Evolutionary conservation across 2,329 filamentous ascomycete species (phyloP), one percentile per base, ranked within the genome.

Genomic region (Dothidotthia symphoricarpi): DNA sequence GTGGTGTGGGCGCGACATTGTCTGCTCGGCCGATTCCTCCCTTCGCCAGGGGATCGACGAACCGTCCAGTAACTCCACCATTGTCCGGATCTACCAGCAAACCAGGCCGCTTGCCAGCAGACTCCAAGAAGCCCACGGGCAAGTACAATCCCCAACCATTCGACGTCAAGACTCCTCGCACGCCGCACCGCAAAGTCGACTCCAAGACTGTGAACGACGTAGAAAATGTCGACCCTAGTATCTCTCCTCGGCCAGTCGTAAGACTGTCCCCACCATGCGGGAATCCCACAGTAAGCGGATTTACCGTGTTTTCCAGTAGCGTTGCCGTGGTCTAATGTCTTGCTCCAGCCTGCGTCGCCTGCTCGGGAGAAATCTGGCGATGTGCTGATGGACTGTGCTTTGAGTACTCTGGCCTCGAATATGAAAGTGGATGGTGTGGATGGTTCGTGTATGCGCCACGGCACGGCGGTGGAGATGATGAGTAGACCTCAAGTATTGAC

Each of bases 271-370:
- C 53, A 24, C 49, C 58, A 34, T 34, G 51, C 24, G 46, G 48
- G 30, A 58, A 55, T 31, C 48, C 51, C 13, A 56, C 52, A 40
- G 58, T 61, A 56, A 47, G 57, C 41, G 34, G 25, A 14, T 34
- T 33, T 22, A 15, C 26, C 26, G 12, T 6, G 5, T 9, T 43
- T 11, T 29, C 17, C 26, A 16, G 8, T 32, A 29, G 25, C 29
- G 37, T 28, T 25, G 31, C 19, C 15, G 33, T 16, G 32, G 17
- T 40, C 46, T 54, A 41, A 57, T 34, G 24, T 22, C 31, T 6
- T 28, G 13, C 15, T 33, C 24, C 31, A 62, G 54, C 48, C 53
- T 25, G 45, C 50, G 8, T 57, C 57, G 16, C 55, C 51, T 15
- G 37, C 48, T 14, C 45, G 47, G 29, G 49, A 53, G 24, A 49